A percentile compares a stretch with the other conserved stretches of the same genome.
Conservation (phyloP, 73 alveolate species). For the Uronychia binucleata region DNA sequence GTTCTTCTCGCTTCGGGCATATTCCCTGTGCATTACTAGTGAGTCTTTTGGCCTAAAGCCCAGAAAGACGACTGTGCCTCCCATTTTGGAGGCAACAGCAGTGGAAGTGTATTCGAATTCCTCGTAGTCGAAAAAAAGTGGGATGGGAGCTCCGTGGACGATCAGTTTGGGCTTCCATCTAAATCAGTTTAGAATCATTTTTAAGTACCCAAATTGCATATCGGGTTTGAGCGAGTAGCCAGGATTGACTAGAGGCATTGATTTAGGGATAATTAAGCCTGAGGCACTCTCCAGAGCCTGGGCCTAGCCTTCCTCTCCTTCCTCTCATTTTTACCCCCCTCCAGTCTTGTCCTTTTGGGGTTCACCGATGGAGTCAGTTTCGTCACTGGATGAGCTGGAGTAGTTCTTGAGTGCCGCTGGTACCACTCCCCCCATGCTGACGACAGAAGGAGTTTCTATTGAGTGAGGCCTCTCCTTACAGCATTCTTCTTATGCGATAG, state of each 20-base stretch:
- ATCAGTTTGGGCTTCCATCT: constrained; percentile 48
- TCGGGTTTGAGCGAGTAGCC: constrained; percentile 49
- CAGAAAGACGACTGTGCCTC: constrained; percentile 22
- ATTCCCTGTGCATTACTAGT: constrained; percentile 48
- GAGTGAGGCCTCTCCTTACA: background rate
- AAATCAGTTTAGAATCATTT: background rate
- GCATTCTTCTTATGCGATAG: too few relatives aligned
- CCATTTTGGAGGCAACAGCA: constrained; percentile 16
- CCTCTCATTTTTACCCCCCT: background rate
- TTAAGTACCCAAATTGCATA: constrained; percentile 58
- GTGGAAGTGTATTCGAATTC: constrained; percentile 14
- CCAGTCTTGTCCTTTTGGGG: background rate
- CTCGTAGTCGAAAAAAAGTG: constrained; percentile 61
- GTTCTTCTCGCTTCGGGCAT: constrained; percentile 6
- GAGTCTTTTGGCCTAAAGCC: constrained; percentile 44
- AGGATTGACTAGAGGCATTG: background rate
- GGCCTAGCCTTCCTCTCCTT: background rate
- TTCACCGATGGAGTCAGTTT: background rate
- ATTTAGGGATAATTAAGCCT: background rate
- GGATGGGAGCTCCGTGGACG: constrained; percentile 59
- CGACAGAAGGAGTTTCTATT: too few relatives aligned
- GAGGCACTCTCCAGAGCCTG: background rate
- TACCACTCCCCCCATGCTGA: background rate
- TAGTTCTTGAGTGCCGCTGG: background rate
- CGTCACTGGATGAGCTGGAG: background rate